phyloP scores from a whole-genome alignment of 176 grass and related monocot genomes.

The Luzula sylvatica region DNA sequence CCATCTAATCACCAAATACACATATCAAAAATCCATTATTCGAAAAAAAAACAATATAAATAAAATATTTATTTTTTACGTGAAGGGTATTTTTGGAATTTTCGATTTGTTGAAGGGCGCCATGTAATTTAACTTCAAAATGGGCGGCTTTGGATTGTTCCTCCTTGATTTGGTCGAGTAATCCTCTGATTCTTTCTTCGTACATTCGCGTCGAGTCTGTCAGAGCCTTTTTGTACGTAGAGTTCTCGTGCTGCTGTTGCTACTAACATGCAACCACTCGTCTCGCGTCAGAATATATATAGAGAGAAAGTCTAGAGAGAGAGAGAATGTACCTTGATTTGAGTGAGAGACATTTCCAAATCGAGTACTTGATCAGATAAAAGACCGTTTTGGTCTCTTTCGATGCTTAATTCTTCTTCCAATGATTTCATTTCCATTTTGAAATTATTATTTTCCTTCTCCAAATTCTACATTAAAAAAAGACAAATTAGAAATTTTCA shows the following conservation, averaged over 20 bases:
- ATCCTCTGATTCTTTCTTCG: constrained; percentile 49
- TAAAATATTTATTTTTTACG: constrained; percentile 30
- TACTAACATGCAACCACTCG: constrained; percentile 43
- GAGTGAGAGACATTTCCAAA: constrained; percentile 41
- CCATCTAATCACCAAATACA: not conserved
- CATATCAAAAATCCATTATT: not conserved
- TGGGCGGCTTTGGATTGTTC: constrained; percentile 35
- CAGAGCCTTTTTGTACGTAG: constrained; percentile 41
- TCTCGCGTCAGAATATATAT: constrained; percentile 5
- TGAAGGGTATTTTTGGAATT: constrained; percentile 45
- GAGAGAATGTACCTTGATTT: constrained; percentile 53
- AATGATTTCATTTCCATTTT: constrained; percentile 40
- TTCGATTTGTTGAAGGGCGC: constrained; percentile 36
- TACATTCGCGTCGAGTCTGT: constrained; percentile 39
- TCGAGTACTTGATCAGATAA: constrained; percentile 45
- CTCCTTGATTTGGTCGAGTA: constrained; percentile 47
- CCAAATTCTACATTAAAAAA: constrained; percentile 51
- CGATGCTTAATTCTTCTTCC: constrained; percentile 38
- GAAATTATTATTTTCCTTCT: constrained; percentile 52
- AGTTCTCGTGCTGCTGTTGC: constrained; percentile 63
- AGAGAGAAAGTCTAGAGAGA: not conserved
- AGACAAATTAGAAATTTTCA: constrained; percentile 16
- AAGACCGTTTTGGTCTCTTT: constrained; percentile 39
- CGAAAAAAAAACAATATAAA: constrained; percentile 1
- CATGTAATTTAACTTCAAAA: constrained; percentile 33